Conservation (phyloP, 148 eudicot genomes). For the Cornus florida region DNA sequence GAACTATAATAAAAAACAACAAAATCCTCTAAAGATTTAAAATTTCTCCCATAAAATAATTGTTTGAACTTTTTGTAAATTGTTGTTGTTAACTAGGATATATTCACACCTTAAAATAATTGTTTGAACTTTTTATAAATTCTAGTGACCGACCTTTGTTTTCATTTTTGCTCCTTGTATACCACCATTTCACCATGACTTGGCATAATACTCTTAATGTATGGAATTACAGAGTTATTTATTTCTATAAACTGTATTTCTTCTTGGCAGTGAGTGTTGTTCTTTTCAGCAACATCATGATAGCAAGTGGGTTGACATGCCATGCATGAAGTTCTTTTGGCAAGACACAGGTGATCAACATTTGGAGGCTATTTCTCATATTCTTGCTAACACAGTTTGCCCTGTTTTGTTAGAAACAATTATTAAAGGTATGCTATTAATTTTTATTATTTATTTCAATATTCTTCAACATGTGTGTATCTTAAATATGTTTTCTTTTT, state of each 20-base stretch:
- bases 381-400: constrained; percentile 66
- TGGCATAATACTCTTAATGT: too few relatives aligned
- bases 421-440: constrained; percentile 63
- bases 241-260: not conserved
- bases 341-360: constrained; percentile 44
- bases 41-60: too few relatives aligned
- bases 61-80: too few relatives aligned
- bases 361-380: constrained; percentile 63
- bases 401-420: constrained; percentile 76
- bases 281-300: constrained; percentile 47
- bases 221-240: not conserved
- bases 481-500: not conserved
- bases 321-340: constrained; percentile 90
- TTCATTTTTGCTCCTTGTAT: not conserved
- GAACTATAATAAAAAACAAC: too few relatives aligned
- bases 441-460: constrained; percentile 10
- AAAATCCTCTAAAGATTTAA: too few relatives aligned
- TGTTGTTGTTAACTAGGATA: not conserved
- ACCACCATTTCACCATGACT: not conserved
- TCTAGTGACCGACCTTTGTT: not conserved
- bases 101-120: not conserved
- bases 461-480: constrained; percentile 2
- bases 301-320: constrained; percentile 45
- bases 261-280: constrained; percentile 73
- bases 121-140: not conserved